Percentiles rank a stretch among this genome's conserved stretches.
Conservation (phyloP, 2,329 filamentous ascomycete species). For the Arthrobotrys sphaeroides region DNA sequence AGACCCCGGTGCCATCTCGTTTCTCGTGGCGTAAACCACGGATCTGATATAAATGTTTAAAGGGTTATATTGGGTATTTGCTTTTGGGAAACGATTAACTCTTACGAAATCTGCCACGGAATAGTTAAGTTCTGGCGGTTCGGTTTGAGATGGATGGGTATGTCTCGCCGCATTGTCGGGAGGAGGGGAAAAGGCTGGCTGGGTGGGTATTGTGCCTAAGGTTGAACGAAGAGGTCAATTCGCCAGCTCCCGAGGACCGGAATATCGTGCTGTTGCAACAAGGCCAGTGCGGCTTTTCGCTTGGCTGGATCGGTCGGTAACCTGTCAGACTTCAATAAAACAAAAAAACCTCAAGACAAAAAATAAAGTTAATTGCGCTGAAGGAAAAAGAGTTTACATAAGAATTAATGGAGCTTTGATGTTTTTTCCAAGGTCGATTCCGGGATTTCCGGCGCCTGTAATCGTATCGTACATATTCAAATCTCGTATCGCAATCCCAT, state of each 20-base stretch:
- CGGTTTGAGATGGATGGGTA: background rate
- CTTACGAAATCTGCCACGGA: background rate
- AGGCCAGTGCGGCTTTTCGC: conserved; percentile 9
- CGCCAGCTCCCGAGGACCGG: background rate
- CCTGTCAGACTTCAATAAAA: background rate
- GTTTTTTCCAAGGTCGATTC: background rate
- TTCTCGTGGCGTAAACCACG: conserved; percentile 3
- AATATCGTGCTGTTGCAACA: background rate
- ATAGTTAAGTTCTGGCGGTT: background rate
- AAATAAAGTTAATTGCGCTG: no score
- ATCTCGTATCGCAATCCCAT: conserved; percentile 11
- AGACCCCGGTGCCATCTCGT: background rate
- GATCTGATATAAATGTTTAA: background rate
- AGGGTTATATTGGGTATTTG: background rate
- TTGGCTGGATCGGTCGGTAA: conserved; percentile 7
- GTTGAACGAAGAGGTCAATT: background rate
- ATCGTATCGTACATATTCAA: conserved; percentile 3
- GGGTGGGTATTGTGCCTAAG: background rate
- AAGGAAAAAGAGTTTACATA: conserved; percentile 11
- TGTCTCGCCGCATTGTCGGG: conserved; percentile 5
- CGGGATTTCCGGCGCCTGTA: conserved; percentile 9
- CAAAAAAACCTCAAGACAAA: background rate
- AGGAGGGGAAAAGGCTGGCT: no score
- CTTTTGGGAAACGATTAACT: background rate
- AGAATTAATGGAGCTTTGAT: conserved; percentile 11